These are phyloP conservation scores for Vigna mungo DNA, from an alignment of 306 rosid species.

Conservation along the genomic window DNA sequence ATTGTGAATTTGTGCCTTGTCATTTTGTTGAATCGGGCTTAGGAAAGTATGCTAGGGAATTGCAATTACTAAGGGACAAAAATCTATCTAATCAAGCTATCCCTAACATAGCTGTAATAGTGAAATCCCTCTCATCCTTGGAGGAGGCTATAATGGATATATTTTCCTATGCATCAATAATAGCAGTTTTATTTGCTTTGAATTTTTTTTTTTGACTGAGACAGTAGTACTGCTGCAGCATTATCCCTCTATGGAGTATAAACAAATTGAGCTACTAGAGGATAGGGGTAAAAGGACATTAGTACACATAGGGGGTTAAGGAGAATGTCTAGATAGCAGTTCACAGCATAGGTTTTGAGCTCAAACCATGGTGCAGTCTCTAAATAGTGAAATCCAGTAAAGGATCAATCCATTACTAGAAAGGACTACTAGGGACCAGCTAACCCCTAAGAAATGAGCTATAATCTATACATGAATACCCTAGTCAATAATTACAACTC, in stretches of 20 bases:
- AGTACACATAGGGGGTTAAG: neutral
- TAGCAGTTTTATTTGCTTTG: neutral
- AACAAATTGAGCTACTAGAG: conserved; percentile 6
- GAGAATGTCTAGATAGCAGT: conserved; percentile 19
- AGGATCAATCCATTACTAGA: neutral
- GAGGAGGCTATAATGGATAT: conserved; percentile 23
- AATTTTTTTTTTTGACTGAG: conserved; percentile 5
- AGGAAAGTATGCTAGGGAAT: conserved; percentile 20
- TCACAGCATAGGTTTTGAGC: conserved; percentile 29
- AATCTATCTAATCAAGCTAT: conserved; percentile 7
- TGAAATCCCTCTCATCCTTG: conserved; percentile 17
- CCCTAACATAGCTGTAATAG: conserved; percentile 20
- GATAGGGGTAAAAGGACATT: conserved; percentile 1
- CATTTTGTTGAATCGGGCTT: conserved; percentile 6
- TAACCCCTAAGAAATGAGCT: conserved; percentile 2
- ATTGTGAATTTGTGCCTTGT: neutral
- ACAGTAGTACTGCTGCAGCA: neutral
- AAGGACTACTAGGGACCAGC: neutral
- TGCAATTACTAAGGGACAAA: conserved; percentile 23
- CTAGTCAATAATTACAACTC: conserved; percentile 2
- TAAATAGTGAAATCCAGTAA: conserved; percentile 9
- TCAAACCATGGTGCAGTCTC: neutral
- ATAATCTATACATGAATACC: neutral
- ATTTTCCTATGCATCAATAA: neutral
- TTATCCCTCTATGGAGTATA: conserved; percentile 13